Base-by-base conservation (phyloP, 352 stramenopile genomes). In the Pythium chondricola region DNA sequence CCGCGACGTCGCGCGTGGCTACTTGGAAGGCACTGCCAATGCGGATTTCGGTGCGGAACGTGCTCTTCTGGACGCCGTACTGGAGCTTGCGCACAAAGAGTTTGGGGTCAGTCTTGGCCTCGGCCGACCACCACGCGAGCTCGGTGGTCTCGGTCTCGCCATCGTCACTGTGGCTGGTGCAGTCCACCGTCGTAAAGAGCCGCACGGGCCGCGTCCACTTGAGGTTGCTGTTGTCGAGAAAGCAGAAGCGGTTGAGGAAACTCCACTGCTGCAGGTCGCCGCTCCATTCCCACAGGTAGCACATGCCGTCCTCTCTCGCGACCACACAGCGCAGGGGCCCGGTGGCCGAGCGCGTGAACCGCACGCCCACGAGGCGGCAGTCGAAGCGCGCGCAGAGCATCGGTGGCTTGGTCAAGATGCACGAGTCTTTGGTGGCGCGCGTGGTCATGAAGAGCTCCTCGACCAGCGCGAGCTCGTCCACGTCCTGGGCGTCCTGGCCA, bases 231-330 rank as follows among this genome's bases (percentile, higher is more conserved):
- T 93, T 90, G 45, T 84, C 70, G 16, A 92, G 55, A 31, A 92
- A 88, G 53, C 74, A 85, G 42, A 92, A 78, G 27, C 67, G 62
- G 56, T 92, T 95, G 13, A 93, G 53, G 65, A 84, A 95, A 9
- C 74, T 81, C 83, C 81, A 95, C 43, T 81, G 71, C 43, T 80
- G 69, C 30, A 89, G 52, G 56, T 95, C 81, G 6, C 56, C 62
- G 32, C 81, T 70, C 83, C 83, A 95, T 41, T 95, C 81, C 83
- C 83, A 94, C 17, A 93, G 46, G 58, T 83, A 90, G 29, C 71
- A 78, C 65, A 85, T 74, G 21, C 83, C 83, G 48, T 94, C 83
- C 43, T 89, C 73, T 16, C 75, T 65, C 9, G 80, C 79, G 22
- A 92, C 69, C 0, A 94, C 55, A 53, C 81, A 94, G 29, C 83